phyloP scores from a whole-genome alignment of 495 filamentous ascomycete species.

The Daldinia loculata region DNA sequence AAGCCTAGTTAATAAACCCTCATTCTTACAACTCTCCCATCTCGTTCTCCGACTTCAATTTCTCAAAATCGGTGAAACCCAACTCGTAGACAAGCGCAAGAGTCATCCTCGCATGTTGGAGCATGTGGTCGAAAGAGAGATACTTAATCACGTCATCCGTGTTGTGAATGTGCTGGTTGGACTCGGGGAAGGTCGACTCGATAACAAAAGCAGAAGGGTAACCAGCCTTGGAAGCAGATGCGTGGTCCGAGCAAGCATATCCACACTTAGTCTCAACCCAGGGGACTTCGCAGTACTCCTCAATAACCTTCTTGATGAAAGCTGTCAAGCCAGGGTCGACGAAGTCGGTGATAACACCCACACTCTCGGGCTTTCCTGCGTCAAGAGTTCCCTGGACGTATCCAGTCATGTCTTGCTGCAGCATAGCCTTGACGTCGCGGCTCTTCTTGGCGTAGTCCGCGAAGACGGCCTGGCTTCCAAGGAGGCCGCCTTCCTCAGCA shows the following conservation, averaged over 20 bases:
- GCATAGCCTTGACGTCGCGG: conserved; percentile 91
- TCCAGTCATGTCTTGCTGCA: conserved; percentile 99
- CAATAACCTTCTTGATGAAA: conserved; percentile 92
- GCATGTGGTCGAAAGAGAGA: conserved; percentile 95
- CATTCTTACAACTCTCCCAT: conserved; percentile 43
- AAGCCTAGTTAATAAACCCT: neutral
- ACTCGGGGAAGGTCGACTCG: conserved; percentile 86
- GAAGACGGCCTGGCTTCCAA: conserved; percentile 92
- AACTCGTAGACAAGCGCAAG: conserved; percentile 90
- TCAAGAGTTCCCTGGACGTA: conserved; percentile 84
- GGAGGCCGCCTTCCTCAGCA: conserved; percentile 92
- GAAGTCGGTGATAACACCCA: conserved; percentile 93
- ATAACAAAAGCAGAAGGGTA: conserved; percentile 97
- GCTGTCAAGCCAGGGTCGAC: conserved; percentile 83
- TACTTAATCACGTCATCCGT: conserved; percentile 88
- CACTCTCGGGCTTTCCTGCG: conserved; percentile 82
- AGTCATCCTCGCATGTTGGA: conserved; percentile 94
- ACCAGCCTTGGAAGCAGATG: conserved; percentile 93
- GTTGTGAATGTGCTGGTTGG: conserved; percentile 88
- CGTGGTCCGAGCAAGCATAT: conserved; percentile 97
- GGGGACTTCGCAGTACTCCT: conserved; percentile 88
- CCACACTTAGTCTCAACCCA: conserved; percentile 94
- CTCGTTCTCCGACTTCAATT: conserved; percentile 45
- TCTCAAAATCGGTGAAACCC: conserved; percentile 68
- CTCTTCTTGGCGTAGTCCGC: conserved; percentile 77